Base-by-base conservation (phyloP, 2,329 filamentous ascomycete species). In the Onygenales sp. region DNA sequence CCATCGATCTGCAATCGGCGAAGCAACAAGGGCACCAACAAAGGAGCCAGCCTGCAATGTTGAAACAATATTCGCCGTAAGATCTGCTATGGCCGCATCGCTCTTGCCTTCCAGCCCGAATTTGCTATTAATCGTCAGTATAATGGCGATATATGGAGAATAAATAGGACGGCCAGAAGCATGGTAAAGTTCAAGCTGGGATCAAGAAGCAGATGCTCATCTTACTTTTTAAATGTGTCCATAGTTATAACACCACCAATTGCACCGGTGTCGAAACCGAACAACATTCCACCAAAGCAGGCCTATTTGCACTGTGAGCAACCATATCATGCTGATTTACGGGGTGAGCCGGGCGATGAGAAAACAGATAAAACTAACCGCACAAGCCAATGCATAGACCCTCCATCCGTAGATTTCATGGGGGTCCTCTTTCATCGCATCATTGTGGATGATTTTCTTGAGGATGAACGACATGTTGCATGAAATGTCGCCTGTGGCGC, bases 401-500 rank as follows among this genome's bases (percentile, higher is more conserved):
- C 83, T 78, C 83, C 83, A 87, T 63, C 83, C 82, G 69, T 86
- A 87, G 55, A 87, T 82, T 64, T 85, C 79, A 17, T 77, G 74
- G 14, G 84, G 84, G 63, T 87, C 84, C 38, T 72, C 69, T 63
- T 78, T 82, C 80, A 88, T 87, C 44, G 85, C 81, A 66, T 88
- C 83, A 73, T 87, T 87, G 68, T 79, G 79, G 60, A 86, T 77
- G 63, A 85, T 73, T 60, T 70, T 71, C 60, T 74, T 74, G 53
- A 85, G 75, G 59, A 83, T 65, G 53, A 58, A 60, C 48, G 66
- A 61, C 64, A 78, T 78, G 51, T 39, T 66, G 61, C 49, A 51
- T 2, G 13, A 14, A 17, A 44, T 44, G 42, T 44, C 27, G 21
- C 44, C 32, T 7, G 5, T 4, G 14, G 8, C 14, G 44, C 31